Conservation (phyloP, 345 rosid species). For the Melastoma malabathricum region DNA sequence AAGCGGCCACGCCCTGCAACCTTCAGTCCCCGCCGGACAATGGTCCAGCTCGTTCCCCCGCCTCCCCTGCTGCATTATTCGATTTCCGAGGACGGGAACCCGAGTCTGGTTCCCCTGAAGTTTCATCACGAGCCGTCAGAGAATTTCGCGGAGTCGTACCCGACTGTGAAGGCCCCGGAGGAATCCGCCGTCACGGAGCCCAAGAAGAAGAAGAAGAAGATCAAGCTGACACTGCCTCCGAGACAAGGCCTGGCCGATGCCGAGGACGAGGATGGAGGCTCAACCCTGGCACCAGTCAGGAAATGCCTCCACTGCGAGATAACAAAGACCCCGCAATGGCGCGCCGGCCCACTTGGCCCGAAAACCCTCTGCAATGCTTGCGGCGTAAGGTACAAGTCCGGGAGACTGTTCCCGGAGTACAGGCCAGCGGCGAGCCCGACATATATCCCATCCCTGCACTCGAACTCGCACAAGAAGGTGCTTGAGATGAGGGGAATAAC, state of each 20-base stretch:
- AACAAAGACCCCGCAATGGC: slow-evolving; percentile 46
- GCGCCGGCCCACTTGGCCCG: slow-evolving; percentile 44
- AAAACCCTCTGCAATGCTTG: slow-evolving; percentile 46
- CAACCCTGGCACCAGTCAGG: slow-evolving; percentile 9
- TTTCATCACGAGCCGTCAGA: slow-evolving; percentile 28
- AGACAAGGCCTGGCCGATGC: neutral
- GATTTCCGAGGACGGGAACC: slow-evolving; percentile 12
- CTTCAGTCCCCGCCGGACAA: slow-evolving; percentile 34
- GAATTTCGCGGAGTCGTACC: slow-evolving; percentile 42
- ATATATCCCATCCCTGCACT: slow-evolving; percentile 26
- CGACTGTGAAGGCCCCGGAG: slow-evolving; percentile 37
- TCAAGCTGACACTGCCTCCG: slow-evolving; percentile 6
- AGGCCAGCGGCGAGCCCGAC: slow-evolving; percentile 46
- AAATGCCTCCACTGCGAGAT: slow-evolving; percentile 41
- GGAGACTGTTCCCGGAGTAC: slow-evolving; percentile 37
- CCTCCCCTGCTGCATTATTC: slow-evolving; percentile 35
- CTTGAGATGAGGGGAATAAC: slow-evolving; percentile 16
- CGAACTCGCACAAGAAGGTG: slow-evolving; percentile 41
- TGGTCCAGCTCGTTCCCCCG: slow-evolving; percentile 37
- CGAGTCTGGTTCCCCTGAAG: slow-evolving; percentile 11
- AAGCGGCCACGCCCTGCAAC: slow-evolving; percentile 85
- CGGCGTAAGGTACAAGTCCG: slow-evolving; percentile 43
- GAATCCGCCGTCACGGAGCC: slow-evolving; percentile 28
- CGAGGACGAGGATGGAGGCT: neutral
- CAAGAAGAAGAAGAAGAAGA: slow-evolving; percentile 51